These are phyloP conservation scores for Solanum tarijense DNA, from an alignment of 257 asterid species.

Conservation along the genomic window DNA sequence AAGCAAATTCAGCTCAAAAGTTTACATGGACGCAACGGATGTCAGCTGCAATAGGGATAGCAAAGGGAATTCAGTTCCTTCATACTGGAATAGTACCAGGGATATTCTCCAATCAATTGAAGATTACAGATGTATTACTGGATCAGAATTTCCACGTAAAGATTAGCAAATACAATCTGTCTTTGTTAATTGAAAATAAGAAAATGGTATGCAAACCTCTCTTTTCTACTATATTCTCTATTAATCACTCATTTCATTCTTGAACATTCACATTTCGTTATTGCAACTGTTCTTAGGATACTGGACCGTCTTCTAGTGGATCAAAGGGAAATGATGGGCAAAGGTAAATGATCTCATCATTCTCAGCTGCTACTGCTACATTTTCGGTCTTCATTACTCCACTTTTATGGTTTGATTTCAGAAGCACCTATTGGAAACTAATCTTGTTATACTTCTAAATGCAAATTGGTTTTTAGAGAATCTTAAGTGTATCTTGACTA, in stretches of 20 bases:
- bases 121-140: constrained; percentile 59
- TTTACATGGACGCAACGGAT: constrained; percentile 64
- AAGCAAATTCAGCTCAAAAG: constrained; percentile 25
- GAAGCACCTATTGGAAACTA: background rate
- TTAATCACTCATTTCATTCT: background rate
- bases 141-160: constrained; percentile 60
- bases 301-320: constrained; percentile 21
- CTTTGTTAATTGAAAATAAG: constrained; percentile 37
- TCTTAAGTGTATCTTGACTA: background rate
- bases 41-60: constrained; percentile 63
- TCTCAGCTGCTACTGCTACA: background rate
- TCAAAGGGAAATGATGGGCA: constrained; percentile 36
- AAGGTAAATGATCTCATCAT: constrained; percentile 18
- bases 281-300: constrained; percentile 24
- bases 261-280: background rate
- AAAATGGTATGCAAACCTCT: constrained; percentile 27
- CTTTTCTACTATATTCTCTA: background rate
- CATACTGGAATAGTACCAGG: constrained; percentile 87
- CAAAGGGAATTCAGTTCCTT: constrained; percentile 70
- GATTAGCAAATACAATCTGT: constrained; percentile 63
- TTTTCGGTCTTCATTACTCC: background rate
- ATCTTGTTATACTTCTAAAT: background rate
- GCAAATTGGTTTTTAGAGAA: background rate
- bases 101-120: constrained; percentile 45
- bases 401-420: background rate